These are phyloP conservation scores for Crucibulum laeve DNA, from an alignment of 768 basidiomycete species.

Conservation along the genomic window DNA sequence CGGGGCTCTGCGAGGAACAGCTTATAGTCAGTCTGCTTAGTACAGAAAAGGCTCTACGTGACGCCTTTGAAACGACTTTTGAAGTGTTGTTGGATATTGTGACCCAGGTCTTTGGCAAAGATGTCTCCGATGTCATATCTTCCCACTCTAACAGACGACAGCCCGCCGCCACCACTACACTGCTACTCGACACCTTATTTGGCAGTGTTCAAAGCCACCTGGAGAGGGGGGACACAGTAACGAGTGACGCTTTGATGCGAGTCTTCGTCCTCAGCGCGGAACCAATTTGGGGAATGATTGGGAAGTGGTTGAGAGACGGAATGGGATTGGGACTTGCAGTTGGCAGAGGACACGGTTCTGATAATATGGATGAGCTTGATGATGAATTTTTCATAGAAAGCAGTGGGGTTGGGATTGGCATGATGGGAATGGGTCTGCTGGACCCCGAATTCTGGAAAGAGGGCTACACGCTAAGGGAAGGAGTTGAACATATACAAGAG, in stretches of 20 bases:
- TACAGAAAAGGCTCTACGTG: conserved; percentile 54
- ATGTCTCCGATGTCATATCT: conserved; percentile 12
- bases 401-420: conserved; percentile 52
- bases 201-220: conserved; percentile 51
- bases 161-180: conserved; percentile 50
- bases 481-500: conserved; percentile 17
- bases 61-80: conserved; percentile 56
- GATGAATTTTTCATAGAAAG: conserved; percentile 83
- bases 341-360: conserved; percentile 14
- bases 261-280: conserved; percentile 62
- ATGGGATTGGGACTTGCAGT: conserved; percentile 48
- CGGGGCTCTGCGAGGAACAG: conserved; percentile 36
- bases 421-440: conserved; percentile 43
- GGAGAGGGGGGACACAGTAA: conserved; percentile 51
- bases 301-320: conserved; percentile 69
- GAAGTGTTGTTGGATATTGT: conserved; percentile 50
- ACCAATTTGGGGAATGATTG: conserved; percentile 72
- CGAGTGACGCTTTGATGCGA: conserved; percentile 52
- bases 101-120: conserved; percentile 24
- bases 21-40: conserved; percentile 64
- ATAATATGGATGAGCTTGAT: conserved; percentile 38
- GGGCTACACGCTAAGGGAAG: conserved; percentile 56
- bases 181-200: conserved; percentile 62
- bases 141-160: conserved; percentile 22
- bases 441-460: conserved; percentile 81